Evolutionary conservation across 352 stramenopile genomes (phyloP), one percentile per base, ranked within the genome.

Genomic region (Globisporangium carolinianum): DNA sequence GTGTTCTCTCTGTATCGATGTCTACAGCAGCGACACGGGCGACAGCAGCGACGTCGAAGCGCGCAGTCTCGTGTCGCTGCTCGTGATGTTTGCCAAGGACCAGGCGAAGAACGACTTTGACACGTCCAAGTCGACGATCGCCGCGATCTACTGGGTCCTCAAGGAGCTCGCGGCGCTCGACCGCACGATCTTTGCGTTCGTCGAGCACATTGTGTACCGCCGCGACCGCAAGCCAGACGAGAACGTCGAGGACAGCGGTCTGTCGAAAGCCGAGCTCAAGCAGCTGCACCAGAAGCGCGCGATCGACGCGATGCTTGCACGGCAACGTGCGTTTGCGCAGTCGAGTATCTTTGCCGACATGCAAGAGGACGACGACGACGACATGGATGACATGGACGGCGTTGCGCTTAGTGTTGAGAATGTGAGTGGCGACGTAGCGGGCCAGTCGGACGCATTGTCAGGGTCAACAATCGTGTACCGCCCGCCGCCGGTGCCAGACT

Each of bases 291-390:
- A 95, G 55, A 80, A 95, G 39, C 79, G 79, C 39, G 86, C 86
- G 15, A 92, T 95, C 47, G 76, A 85, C 50, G 83, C 84, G 14
- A 95, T 95, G 86, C 72, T 88, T 65, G 74, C 75, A n/a, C 76
- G 80, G 4, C 83, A 93, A 52, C 82, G 78, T 41, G 81, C 83
- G 4, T 93, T 93, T 62, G 75, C 83, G 1, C 69, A 89, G 55
- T 90, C 82, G 15, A 73, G 58, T 14, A 73, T 76, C 36, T 89
- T 92, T 39, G 68, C 73, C 4, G 76, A 89, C 9, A 84, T 92
- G 79, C 75, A 86, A 37, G 75, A 85, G 4, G 76, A 89, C 0
- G 69, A 86, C 53, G 64, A 87, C 45, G 71, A 85, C 12, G 74
- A 86, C 18, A 32, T 32, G 24, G 73, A 80, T n/a, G 66, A 76